Evolutionary conservation across 306 rosid genomes (phyloP).

Genomic region (Vigna unguiculata): DNA sequence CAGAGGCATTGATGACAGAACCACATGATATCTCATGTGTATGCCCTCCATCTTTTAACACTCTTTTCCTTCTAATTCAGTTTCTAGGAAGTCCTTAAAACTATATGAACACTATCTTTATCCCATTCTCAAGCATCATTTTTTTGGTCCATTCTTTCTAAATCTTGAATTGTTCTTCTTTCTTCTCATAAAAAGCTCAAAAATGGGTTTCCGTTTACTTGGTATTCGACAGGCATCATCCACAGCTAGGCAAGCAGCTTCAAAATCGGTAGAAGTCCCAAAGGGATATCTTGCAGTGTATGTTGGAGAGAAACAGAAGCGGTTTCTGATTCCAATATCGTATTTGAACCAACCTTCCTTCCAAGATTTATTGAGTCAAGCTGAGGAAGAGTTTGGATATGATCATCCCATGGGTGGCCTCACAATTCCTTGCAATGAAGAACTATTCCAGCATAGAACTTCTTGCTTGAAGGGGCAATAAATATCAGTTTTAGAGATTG

Average conservation of each 20-base stretch:
- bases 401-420: too few species aligned
- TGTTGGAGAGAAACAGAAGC: neutral
- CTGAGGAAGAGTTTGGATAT: constrained; percentile 2
- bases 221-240: neutral
- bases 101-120: too few species aligned
- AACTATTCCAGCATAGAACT: neutral
- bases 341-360: neutral
- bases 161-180: neutral
- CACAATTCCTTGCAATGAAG: too few species aligned
- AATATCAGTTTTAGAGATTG: too few species aligned
- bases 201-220: neutral
- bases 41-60: neutral
- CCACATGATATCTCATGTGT: neutral
- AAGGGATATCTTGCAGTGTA: neutral
- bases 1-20: neutral
- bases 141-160: neutral
- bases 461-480: neutral
- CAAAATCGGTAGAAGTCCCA: neutral
- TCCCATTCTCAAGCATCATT: neutral
- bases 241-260: neutral
- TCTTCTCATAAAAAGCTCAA: neutral
- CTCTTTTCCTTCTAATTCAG: too few species aligned
- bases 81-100: too few species aligned
- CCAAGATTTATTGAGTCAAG: neutral
- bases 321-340: neutral